These are phyloP conservation scores for Amphicarpaea edgeworthii DNA, from an alignment of 306 rosid species.

Conservation along the genomic window DNA sequence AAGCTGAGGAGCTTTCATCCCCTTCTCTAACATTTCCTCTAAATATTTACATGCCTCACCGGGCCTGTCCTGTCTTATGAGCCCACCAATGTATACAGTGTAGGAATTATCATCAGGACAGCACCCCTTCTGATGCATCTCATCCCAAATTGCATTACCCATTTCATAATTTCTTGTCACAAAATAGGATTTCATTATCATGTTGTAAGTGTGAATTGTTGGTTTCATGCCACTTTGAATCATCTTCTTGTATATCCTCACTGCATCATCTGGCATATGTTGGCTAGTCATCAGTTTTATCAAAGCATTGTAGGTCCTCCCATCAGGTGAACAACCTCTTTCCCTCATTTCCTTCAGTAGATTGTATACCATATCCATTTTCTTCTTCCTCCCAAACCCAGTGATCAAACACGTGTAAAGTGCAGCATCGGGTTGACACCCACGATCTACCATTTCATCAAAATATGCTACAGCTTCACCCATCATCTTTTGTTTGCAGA, in stretches of 20 bases:
- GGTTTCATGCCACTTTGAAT: constrained; percentile 66
- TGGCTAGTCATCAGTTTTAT: constrained; percentile 79
- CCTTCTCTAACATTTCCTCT: too few species aligned
- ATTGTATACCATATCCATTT: too few species aligned
- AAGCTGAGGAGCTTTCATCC: too few species aligned
- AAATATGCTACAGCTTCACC: constrained; percentile 70
- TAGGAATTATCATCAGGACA: constrained; percentile 91
- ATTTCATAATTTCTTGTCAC: constrained; percentile 68
- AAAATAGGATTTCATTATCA: constrained; percentile 90
- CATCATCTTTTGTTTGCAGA: constrained; percentile 77
- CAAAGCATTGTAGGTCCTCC: constrained; percentile 75
- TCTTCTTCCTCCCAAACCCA: too few species aligned
- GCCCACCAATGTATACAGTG: constrained; percentile 78
- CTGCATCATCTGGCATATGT: constrained; percentile 82
- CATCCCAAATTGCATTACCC: constrained; percentile 74
- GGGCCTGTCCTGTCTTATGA: constrained; percentile 73
- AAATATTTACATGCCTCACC: constrained; percentile 76
- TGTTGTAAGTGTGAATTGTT: constrained; percentile 82
- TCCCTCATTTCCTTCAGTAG: constrained; percentile 72
- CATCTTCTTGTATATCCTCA: constrained; percentile 80
- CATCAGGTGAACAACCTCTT: constrained; percentile 75
- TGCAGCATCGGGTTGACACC: too few species aligned
- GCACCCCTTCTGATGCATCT: too few species aligned
- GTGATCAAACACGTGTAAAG: too few species aligned
- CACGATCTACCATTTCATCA: constrained; percentile 71